phyloP scores from a whole-genome alignment of 495 filamentous ascomycete genomes.

The Apodospora peruviana region DNA sequence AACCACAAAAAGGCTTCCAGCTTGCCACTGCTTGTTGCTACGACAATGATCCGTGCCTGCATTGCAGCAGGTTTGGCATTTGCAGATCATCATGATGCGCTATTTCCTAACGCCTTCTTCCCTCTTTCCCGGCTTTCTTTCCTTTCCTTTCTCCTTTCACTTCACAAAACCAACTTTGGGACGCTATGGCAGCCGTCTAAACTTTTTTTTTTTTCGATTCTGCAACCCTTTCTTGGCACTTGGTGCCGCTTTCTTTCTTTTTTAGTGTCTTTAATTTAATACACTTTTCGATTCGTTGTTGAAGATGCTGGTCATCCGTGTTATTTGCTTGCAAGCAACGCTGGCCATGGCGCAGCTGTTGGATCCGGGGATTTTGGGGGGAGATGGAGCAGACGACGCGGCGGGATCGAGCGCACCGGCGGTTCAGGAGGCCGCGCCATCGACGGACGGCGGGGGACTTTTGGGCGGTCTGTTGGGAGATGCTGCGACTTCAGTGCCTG shows the following conservation, averaged over 20 bases:
- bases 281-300: conserved; percentile 1
- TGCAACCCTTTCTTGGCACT: not conserved
- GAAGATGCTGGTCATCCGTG: conserved; percentile 26
- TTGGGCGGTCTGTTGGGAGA: no score
- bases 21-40: no score
- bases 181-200: not conserved
- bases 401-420: conserved; percentile 1
- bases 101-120: no score
- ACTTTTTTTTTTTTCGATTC: not conserved
- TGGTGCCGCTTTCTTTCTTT: not conserved
- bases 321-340: conserved; percentile 22
- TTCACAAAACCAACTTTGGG: not conserved
- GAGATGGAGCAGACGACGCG: not conserved
- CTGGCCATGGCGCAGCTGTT: conserved; percentile 20
- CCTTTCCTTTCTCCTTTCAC: conserved; percentile 1
- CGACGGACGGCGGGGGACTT: no score
- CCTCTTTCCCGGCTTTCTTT: not conserved
- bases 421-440: no score
- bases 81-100: no score
- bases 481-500: not conserved
- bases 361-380: conserved; percentile 5
- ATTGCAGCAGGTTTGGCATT: no score
- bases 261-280: not conserved
- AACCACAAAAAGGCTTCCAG: no score
- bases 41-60: no score